These are phyloP conservation scores for Gastrolobium bilobum DNA, from an alignment of 306 rosid genomes.

Conservation along the genomic window DNA sequence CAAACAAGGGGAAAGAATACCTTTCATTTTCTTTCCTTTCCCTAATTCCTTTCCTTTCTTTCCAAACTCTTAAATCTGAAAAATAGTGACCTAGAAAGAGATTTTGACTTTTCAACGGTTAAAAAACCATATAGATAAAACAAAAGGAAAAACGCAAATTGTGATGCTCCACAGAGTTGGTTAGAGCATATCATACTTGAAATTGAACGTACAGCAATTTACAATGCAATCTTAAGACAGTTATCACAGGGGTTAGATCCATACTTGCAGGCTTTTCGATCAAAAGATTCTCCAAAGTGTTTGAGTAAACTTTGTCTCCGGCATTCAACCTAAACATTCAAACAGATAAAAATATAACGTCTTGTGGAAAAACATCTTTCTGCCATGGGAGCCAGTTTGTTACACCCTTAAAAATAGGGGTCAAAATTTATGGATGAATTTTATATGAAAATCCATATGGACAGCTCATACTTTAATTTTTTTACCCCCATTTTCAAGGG, in stretches of 20 bases:
- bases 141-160: neutral
- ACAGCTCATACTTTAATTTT: neutral
- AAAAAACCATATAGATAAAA: constrained; percentile 24
- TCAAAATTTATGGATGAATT: neutral
- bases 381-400: constrained; percentile 17
- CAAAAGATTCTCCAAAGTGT: constrained; percentile 90
- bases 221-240: constrained; percentile 69
- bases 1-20: no score
- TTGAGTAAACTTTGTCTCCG: constrained; percentile 85
- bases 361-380: constrained; percentile 6
- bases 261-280: constrained; percentile 73
- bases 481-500: constrained; percentile 14
- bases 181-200: constrained; percentile 36
- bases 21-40: no score
- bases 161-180: constrained; percentile 1
- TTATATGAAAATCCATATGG: neutral
- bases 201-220: constrained; percentile 46
- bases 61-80: neutral
- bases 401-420: neutral
- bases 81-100: constrained; percentile 1
- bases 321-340: constrained; percentile 69
- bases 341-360: constrained; percentile 22
- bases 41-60: no score
- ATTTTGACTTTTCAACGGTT: constrained; percentile 35
- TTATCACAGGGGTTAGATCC: constrained; percentile 92